These are phyloP conservation scores for Fraxinus platypoda DNA, from an alignment of 305 asterid genomes.

Conservation along the genomic window DNA sequence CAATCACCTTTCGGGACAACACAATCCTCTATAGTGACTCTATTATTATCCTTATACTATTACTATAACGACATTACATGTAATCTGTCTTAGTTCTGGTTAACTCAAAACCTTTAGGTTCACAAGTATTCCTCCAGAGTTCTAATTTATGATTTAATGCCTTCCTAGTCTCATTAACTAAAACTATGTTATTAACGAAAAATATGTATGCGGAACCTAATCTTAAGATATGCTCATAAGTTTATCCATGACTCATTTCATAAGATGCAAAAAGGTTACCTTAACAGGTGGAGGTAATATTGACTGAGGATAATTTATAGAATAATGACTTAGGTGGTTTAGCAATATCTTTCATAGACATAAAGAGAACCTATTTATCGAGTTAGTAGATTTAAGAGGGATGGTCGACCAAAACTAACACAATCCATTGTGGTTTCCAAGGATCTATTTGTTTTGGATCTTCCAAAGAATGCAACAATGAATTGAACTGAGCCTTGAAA, in stretches of 20 bases:
- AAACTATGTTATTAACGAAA: background rate
- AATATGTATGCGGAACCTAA: background rate
- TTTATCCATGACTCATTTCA: background rate
- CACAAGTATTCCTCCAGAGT: background rate
- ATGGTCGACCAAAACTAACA: background rate
- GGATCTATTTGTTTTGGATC: background rate
- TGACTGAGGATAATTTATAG: background rate
- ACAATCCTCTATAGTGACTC: background rate
- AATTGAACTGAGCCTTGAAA: conserved; percentile 2
- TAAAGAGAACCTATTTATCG: background rate
- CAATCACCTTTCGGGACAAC: background rate
- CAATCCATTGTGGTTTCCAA: background rate
- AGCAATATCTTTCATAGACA: background rate
- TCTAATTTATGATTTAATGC: background rate
- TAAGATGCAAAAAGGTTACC: background rate
- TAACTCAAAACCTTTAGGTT: background rate
- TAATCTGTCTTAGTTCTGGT: background rate
- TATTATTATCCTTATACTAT: background rate
- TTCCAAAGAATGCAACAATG: background rate
- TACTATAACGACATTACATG: background rate
- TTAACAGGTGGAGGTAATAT: background rate
- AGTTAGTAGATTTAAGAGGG: background rate
- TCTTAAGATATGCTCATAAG: background rate
- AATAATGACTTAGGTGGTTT: background rate
- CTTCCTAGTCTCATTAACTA: background rate